A percentile compares a stretch with the other conserved stretches of the same genome.
phyloP scores from a whole-genome alignment of 2,329 filamentous ascomycete species.

The Trichophyton benhamiae region DNA sequence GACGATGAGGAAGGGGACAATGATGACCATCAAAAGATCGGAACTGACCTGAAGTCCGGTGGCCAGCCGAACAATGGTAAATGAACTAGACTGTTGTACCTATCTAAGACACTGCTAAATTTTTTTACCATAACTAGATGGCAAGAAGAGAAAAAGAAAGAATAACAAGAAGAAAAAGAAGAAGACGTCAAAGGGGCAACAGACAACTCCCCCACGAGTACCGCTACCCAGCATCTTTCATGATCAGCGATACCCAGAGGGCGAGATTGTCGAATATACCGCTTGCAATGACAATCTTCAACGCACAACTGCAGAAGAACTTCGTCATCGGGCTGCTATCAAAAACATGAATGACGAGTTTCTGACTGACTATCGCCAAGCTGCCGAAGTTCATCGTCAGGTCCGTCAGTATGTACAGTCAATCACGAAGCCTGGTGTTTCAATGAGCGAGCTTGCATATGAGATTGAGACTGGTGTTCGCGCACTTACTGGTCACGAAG shows the following conservation, averaged over 20 bases:
- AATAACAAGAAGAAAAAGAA: slow-evolving; percentile 35
- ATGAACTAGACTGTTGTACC: slow-evolving; percentile 2
- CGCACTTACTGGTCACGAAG: slow-evolving; percentile 39
- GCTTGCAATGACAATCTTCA: slow-evolving; percentile 31
- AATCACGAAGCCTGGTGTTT: slow-evolving; percentile 40
- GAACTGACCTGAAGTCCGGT: slow-evolving; percentile 10
- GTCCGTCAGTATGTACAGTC: slow-evolving; percentile 40
- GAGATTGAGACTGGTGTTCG: slow-evolving; percentile 45
- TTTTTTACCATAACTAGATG: slow-evolving; percentile 1
- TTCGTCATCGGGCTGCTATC: slow-evolving; percentile 29
- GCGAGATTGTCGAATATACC: slow-evolving; percentile 35
- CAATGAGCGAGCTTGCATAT: slow-evolving; percentile 39
- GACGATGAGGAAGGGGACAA: slow-evolving; percentile 20
- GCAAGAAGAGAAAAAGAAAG: slow-evolving; percentile 37
- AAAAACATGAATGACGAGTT: slow-evolving; percentile 37
- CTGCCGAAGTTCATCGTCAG: slow-evolving; percentile 45
- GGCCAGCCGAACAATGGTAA: not conserved
- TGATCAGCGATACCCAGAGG: slow-evolving; percentile 33
- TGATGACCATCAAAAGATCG: slow-evolving; percentile 11
- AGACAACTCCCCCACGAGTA: slow-evolving; percentile 38
- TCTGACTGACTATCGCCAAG: slow-evolving; percentile 44
- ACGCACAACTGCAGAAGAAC: slow-evolving; percentile 38
- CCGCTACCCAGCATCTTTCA: slow-evolving; percentile 37
- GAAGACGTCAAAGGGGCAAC: slow-evolving; percentile 23
- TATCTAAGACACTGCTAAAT: not conserved